Conservation (phyloP, 2,329 filamentous ascomycete species). For the Exophiala bonariae region DNA sequence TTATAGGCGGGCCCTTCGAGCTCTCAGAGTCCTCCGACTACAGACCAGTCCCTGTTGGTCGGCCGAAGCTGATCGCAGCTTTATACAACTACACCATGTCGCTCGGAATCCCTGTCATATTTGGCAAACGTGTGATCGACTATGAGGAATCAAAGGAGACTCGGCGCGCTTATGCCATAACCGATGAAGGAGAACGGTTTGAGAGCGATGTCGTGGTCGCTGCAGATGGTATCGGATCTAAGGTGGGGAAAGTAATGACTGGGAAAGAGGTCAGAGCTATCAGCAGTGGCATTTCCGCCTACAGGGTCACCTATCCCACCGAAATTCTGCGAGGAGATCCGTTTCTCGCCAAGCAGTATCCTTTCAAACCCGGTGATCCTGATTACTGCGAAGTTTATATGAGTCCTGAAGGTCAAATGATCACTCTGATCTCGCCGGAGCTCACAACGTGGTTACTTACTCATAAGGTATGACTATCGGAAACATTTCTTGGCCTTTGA, state of each 20-base stretch:
- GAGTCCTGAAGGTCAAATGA: neutral
- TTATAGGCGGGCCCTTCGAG: neutral
- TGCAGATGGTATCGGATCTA: neutral
- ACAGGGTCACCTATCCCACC: neutral
- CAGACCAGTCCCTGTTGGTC: neutral
- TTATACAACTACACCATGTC: neutral
- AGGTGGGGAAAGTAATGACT: neutral
- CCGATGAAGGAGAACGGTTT: neutral
- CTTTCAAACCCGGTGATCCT: neutral
- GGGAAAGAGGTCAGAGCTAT: neutral
- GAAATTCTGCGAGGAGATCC: neutral
- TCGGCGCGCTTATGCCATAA: neutral
- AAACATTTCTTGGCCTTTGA: neutral
- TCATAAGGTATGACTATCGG: neutral
- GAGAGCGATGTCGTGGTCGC: neutral
- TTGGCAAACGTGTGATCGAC: neutral
- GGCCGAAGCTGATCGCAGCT: neutral
- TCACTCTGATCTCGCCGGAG: neutral
- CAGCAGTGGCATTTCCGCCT: neutral
- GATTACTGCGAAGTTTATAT: neutral
- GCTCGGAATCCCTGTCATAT: neutral
- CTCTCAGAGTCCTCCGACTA: constrained; percentile 1
- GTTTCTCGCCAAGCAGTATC: neutral
- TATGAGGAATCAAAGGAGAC: neutral
- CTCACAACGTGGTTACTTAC: neutral